phyloP scores from a whole-genome alignment of 495 filamentous ascomycete species.

The Clohesyomyces aquaticus region DNA sequence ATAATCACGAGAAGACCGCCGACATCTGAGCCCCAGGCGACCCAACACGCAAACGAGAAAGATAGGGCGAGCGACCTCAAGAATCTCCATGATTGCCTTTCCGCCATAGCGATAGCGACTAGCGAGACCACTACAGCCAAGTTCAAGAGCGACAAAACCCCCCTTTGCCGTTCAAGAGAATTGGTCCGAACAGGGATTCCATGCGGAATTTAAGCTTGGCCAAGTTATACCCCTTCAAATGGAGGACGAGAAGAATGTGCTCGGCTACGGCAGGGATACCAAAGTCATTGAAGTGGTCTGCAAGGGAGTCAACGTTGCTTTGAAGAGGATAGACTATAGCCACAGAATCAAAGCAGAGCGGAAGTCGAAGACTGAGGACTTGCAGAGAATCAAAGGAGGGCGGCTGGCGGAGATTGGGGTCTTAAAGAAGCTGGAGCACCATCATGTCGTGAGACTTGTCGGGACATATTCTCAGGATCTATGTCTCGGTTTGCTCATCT shows the following conservation, averaged over 20 bases:
- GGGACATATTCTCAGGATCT: conserved; percentile 18
- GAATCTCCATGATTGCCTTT: too few relatives aligned
- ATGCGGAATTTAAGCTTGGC: background rate
- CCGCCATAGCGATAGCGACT: too few relatives aligned
- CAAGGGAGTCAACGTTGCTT: conserved; percentile 21
- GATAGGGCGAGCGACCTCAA: too few relatives aligned
- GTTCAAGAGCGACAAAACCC: too few relatives aligned
- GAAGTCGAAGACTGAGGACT: conserved; percentile 1
- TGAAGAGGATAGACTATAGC: conserved; percentile 17
- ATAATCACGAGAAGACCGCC: too few relatives aligned
- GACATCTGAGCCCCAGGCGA: too few relatives aligned
- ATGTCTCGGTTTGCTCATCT: conserved; percentile 19
- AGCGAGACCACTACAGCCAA: too few relatives aligned
- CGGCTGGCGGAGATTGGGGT: conserved; percentile 7
- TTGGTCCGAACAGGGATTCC: background rate
- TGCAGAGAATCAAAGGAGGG: conserved; percentile 8
- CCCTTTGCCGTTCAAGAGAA: background rate
- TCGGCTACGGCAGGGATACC: background rate
- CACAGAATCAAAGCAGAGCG: background rate
- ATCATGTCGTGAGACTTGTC: conserved; percentile 15
- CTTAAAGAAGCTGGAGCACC: conserved; percentile 15
- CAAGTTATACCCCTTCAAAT: background rate
- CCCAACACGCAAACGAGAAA: too few relatives aligned
- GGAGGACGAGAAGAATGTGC: background rate
- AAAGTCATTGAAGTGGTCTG: background rate